Evolutionary conservation across 768 basidiomycete species (phyloP), one percentile per base, ranked within the genome.

Genomic region (Phaeotremella fagi): DNA sequence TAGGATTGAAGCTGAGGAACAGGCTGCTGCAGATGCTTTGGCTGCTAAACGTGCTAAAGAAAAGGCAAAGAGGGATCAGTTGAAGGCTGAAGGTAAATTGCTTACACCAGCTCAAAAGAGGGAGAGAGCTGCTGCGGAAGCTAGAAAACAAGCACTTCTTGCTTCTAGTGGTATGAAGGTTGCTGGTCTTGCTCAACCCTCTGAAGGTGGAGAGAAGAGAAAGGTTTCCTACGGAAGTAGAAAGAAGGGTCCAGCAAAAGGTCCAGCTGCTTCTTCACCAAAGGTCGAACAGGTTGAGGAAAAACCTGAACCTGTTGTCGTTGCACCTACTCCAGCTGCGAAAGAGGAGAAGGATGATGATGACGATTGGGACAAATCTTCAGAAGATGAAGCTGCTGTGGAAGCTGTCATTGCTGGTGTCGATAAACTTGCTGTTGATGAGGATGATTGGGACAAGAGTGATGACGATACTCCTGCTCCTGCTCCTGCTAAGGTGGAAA

Each of bases 71-170:
- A 66, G 68, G 20, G 59, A 64, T 64, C 72, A 86, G 47, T 85
- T 87, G 14, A 90, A 87, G 80, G 94, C 91, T 73, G 92, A 98
- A 76, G 95, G 95, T 22, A 83, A 87, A 42, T 77, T 94, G 23
- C 80, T 98, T 45, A 98, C 94, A n/a, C 91, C 94, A 75, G 95
- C 92, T 76, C 92, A 98, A 74, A 94, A 90, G 75, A 87, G 89
- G 68, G 92, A 97, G 72, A 85, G 81, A 63, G 87, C 87, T 20
- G 86, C 70, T 60, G 91, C 90, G 2, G 92, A 97, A 73, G 82
- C 89, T 26, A 85, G 91, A 51, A 87, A 84, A 70, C 83, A 94
- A 70, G 92, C 94, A 1, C 81, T 98, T 48, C 79, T 98, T 45
- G 86, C 88, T 18, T 86, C 88, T 29, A 91, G 90, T 45, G 62